Evolutionary conservation across 2,329 filamentous ascomycete species (phyloP), one percentile per base, ranked within the genome.

Genomic region (Zymoseptoria crescenta): DNA sequence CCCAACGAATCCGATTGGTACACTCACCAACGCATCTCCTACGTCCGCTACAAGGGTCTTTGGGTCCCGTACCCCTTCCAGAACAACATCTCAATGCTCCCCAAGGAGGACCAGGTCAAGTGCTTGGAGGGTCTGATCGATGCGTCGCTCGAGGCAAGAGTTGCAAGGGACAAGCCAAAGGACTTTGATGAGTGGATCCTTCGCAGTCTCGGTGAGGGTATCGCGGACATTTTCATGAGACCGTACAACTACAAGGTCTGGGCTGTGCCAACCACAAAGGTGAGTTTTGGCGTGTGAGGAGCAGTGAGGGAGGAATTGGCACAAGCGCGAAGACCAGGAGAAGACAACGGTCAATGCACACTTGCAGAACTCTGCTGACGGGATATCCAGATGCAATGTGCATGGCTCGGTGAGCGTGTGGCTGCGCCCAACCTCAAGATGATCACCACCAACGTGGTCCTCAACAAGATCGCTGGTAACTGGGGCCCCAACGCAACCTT

Each of bases 161-260:
- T 95, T 52, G 81, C 90, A 72, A 93, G 85, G 79, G 90, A 86
- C 67, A 97, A 97, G 83, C 94, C 94, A 70, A 88, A 92, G 81
- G 83, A 95, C 80, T 99, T 99, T 71, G 94, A 99, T 73, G 91
- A 99, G 81, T 97, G 92, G 92, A 97, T 97, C 72, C 75, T 97
- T 70, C 87, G 94, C 71, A 95, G 88, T 81, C 92, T 88, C 79
- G 94, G 94, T 70, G 80, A 84, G 69, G 93, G 93, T 69, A 83
- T 99, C 71, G 93, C 92, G 67, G 86, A 99, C 75, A 83, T 93
- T 69, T 99, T 99, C 84, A 99, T 99, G 94, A 84, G 94, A 70
- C 94, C 94, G 57, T 99, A 99, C 84, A 99, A 99, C 85, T 99
- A 87, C 87, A 99, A 99, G 81, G 94, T 99, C 74, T 99, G 94